Base-by-base conservation (phyloP, 2,329 filamentous ascomycete species). In the Fusarium sp. region DNA sequence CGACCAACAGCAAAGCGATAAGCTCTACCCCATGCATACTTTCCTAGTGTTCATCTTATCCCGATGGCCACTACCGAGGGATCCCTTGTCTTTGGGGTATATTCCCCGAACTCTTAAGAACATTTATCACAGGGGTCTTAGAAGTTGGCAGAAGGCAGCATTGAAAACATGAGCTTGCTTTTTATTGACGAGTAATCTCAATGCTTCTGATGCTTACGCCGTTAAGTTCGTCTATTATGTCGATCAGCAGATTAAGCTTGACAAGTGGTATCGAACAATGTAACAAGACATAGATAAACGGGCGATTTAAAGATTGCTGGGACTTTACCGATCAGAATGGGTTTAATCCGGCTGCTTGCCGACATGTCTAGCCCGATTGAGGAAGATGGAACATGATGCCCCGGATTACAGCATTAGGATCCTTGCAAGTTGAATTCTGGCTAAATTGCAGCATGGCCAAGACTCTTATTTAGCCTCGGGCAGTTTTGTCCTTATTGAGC, bases 371-470 rank as follows among this genome's bases (percentile, higher is more conserved):
- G 34, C 49, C 49, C 13, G 24, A 52, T 52, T 41, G 3, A 52
- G 49, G 14, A 10, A 52, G 49, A 42, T 52, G 49, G 49, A 52
- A 52, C 49, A 52, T 52, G 49, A 41, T 42, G 30, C 49, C 49
- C 49, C 49, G 49, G 49, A 52, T 52, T 52, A 42, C 24, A 25
- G 24, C 32, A 11, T 2, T n/a, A 12, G 34, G 34, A 52, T 52
- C 49, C 49, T 41, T 52, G 49, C n/a, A 41, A n/a, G 12, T 29
- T 52, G 49, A 11, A 52, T 52, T 52, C 2, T 41, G 49, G 32
- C 49, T 52, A 52, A 52, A 52, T 41, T 52, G 14, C 24, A 52
- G 10, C 13, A 29, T 41, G 49, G 18, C 49, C 49, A 42, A 52
- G 18, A 29, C 27, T 52, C 16, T 10, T 16, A 7, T 52, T 52